phyloP scores from a whole-genome alignment of 768 basidiomycete species.

The Pleurotus cornucopiae region DNA sequence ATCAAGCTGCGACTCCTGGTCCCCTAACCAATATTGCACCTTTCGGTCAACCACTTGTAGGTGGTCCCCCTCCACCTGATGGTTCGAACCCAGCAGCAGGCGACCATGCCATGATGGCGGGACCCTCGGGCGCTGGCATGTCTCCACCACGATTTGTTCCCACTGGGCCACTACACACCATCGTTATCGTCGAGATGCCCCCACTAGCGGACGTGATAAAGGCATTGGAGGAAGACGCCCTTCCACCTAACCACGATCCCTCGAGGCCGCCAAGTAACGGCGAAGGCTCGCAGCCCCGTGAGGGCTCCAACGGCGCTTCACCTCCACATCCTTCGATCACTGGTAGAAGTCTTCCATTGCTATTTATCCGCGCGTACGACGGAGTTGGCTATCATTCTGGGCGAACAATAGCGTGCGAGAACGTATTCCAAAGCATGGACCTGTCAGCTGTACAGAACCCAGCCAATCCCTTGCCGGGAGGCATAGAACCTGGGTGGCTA shows the following conservation, averaged over 20 bases:
- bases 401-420: conserved; percentile 78
- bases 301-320: conserved; percentile 16
- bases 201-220: conserved; percentile 70
- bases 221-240: conserved; percentile 68
- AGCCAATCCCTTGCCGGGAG: conserved; percentile 38
- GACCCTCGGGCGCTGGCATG: conserved; percentile 22
- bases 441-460: conserved; percentile 47
- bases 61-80: conserved; percentile 23
- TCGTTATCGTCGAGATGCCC: conserved; percentile 86
- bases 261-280: conserved; percentile 27
- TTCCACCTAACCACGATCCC: conserved; percentile 37
- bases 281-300: conserved; percentile 20
- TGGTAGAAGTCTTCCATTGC: conserved; percentile 67
- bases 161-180: conserved; percentile 60
- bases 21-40: conserved; percentile 61
- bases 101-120: conserved; percentile 10
- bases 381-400: conserved; percentile 91
- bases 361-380: conserved; percentile 79
- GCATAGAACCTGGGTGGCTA: conserved; percentile 64
- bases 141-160: conserved; percentile 48
- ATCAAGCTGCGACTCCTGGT: conserved; percentile 67
- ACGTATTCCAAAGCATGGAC: conserved; percentile 70
- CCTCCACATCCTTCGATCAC: conserved; percentile 47
- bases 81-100: conserved; percentile 21
- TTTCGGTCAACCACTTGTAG: conserved; percentile 46